Percentiles rank a stretch among this genome's conserved stretches.
phyloP scores from a whole-genome alignment of 441 rosid genomes.

The Adansonia grandidieri region DNA sequence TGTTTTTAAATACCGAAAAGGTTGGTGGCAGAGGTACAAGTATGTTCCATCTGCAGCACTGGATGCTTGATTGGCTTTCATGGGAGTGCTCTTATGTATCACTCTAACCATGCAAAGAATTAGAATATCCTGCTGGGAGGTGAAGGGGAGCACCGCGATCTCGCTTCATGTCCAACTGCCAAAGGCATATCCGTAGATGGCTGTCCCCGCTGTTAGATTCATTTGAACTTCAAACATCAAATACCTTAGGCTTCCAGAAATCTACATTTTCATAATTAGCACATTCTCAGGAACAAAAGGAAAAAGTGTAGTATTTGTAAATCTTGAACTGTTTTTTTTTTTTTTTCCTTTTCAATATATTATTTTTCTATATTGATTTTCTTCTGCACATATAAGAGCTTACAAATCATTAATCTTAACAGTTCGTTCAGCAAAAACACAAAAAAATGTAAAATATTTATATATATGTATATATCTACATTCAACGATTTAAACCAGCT shows the following conservation, averaged over 20 bases:
- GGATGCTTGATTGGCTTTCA: constrained; percentile 82
- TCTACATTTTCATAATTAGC: background rate
- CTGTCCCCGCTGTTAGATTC: constrained; percentile 51
- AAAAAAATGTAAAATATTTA: too few relatives aligned
- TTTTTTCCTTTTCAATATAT: background rate
- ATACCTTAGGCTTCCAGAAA: background rate
- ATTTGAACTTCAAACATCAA: background rate
- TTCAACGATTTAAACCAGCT: background rate
- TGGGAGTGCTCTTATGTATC: constrained; percentile 72
- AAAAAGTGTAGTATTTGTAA: background rate
- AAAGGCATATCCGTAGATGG: constrained; percentile 58
- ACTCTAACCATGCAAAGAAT: constrained; percentile 43
- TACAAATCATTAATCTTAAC: background rate
- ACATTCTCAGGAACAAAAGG: background rate
- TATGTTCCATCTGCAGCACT: constrained; percentile 79
- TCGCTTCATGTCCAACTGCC: constrained; percentile 76
- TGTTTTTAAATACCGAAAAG: constrained; percentile 56
- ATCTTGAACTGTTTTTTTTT: background rate
- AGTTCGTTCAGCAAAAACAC: background rate
- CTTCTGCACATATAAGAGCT: constrained; percentile 7
- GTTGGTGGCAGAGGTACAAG: constrained; percentile 83
- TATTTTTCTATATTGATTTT: constrained; percentile 3
- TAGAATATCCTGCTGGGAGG: constrained; percentile 63
- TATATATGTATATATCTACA: background rate
- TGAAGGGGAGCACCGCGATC: constrained; percentile 65